phyloP scores from a whole-genome alignment of 2,329 filamentous ascomycete species.

The Aspergillus texensis region DNA sequence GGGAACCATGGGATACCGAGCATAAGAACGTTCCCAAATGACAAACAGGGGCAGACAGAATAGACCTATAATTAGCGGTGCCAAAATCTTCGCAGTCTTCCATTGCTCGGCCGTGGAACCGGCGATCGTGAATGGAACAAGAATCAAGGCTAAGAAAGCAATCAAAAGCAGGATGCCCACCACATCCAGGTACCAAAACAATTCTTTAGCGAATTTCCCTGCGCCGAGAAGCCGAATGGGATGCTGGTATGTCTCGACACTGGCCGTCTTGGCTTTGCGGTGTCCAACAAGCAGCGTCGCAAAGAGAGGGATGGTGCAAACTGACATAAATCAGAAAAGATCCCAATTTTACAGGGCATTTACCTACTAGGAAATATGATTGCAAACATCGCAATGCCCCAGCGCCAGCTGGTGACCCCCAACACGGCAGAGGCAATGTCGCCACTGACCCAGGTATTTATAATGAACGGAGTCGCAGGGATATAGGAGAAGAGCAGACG shows the following conservation, averaged over 20 bases:
- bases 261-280: slow-evolving; percentile 56
- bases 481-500: slow-evolving; percentile 68
- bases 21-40: slow-evolving; percentile 57
- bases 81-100: slow-evolving; percentile 54
- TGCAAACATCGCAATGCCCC: slow-evolving; percentile 67
- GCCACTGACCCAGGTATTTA: slow-evolving; percentile 67
- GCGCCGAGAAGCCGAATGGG: slow-evolving; percentile 48
- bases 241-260: slow-evolving; percentile 48
- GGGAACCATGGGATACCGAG: slow-evolving; percentile 57
- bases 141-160: slow-evolving; percentile 54
- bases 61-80: slow-evolving; percentile 56
- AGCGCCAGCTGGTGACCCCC: slow-evolving; percentile 57
- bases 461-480: slow-evolving; percentile 60
- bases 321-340: slow-evolving; percentile 11
- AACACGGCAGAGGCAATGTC: slow-evolving; percentile 58
- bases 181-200: slow-evolving; percentile 61
- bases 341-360: background rate
- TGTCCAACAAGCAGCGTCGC: slow-evolving; percentile 54
- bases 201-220: slow-evolving; percentile 40
- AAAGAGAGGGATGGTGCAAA: slow-evolving; percentile 59
- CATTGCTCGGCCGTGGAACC: slow-evolving; percentile 54
- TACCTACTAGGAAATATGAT: slow-evolving; percentile 57
- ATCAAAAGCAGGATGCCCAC: slow-evolving; percentile 57
- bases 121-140: slow-evolving; percentile 61
- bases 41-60: slow-evolving; percentile 54